Evolutionary conservation across 495 filamentous ascomycete genomes (phyloP).

Genomic region (Penicillium herquei): DNA sequence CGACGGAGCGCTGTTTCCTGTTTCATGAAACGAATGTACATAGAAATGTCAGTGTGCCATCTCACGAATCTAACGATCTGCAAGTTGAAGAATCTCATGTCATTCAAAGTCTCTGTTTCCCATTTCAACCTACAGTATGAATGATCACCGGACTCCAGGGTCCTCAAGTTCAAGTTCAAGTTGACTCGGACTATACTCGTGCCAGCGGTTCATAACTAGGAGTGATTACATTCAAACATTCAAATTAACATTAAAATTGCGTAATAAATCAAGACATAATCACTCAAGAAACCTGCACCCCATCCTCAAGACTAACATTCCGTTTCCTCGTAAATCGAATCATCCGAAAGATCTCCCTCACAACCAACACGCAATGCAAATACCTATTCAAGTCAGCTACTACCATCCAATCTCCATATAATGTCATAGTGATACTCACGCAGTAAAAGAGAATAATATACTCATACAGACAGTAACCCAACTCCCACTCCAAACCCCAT

Average conservation of each 20-base stretch:
- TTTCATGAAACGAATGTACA: slow-evolving; percentile 27
- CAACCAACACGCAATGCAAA: background rate
- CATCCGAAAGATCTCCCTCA: background rate
- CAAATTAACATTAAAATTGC: background rate
- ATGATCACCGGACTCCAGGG: too few relatives aligned
- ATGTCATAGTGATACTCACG: background rate
- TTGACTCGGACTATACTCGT: too few relatives aligned
- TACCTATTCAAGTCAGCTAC: background rate
- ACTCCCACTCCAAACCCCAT: background rate
- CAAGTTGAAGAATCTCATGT: background rate
- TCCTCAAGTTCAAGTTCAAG: too few relatives aligned
- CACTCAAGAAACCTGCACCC: too few relatives aligned
- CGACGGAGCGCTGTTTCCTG: slow-evolving; percentile 10
- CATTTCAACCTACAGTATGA: too few relatives aligned
- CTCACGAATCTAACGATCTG: slow-evolving; percentile 13
- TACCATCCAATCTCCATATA: background rate
- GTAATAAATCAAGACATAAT: background rate
- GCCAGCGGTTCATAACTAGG: too few relatives aligned
- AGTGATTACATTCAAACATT: background rate
- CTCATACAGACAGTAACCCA: background rate
- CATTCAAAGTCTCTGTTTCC: background rate
- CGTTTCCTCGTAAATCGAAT: background rate
- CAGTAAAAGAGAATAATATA: background rate
- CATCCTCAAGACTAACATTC: background rate
- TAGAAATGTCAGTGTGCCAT: slow-evolving; percentile 23